Evolutionary conservation across 192 early-diverging fungal genomes (phyloP).

Genomic region (Podila minutissima): DNA sequence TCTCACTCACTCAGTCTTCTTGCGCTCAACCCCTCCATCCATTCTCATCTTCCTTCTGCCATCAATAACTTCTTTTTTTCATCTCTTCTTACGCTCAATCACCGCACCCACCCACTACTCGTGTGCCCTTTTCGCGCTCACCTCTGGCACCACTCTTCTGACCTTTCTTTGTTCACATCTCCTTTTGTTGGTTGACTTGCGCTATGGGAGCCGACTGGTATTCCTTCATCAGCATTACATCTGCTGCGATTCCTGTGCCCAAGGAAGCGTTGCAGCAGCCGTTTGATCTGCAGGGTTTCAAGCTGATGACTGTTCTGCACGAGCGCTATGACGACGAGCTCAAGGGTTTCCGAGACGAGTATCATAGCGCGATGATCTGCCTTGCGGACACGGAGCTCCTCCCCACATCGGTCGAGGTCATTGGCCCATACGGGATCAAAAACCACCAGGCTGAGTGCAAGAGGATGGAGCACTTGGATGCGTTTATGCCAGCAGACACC

Average conservation of each 20-base stretch:
- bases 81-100: too few species aligned
- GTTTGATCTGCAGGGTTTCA: slow-evolving; percentile 13
- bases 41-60: too few species aligned
- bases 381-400: slow-evolving; percentile 5
- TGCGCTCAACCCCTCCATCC: too few species aligned
- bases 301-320: slow-evolving; percentile 5
- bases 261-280: slow-evolving; percentile 10
- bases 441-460: not conserved
- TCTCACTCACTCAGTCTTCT: too few species aligned
- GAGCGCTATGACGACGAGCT: not conserved
- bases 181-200: not conserved
- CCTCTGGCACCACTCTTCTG: not conserved
- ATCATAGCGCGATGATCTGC: slow-evolving; percentile 15
- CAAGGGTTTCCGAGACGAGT: not conserved
- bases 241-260: slow-evolving; percentile 18
- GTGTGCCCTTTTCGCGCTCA: too few species aligned
- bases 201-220: slow-evolving; percentile 10
- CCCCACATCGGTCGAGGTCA: slow-evolving; percentile 4
- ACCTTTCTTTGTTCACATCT: slow-evolving; percentile 3
- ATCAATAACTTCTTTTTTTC: too few species aligned
- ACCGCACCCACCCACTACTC: too few species aligned
- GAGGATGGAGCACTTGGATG: slow-evolving; percentile 15
- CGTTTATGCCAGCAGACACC: slow-evolving; percentile 16
- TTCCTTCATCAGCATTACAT: slow-evolving; percentile 1
- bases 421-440: slow-evolving; percentile 3